phyloP scores from a whole-genome alignment of 192 early-diverging fungal genomes.

The Coemansia biformis region DNA sequence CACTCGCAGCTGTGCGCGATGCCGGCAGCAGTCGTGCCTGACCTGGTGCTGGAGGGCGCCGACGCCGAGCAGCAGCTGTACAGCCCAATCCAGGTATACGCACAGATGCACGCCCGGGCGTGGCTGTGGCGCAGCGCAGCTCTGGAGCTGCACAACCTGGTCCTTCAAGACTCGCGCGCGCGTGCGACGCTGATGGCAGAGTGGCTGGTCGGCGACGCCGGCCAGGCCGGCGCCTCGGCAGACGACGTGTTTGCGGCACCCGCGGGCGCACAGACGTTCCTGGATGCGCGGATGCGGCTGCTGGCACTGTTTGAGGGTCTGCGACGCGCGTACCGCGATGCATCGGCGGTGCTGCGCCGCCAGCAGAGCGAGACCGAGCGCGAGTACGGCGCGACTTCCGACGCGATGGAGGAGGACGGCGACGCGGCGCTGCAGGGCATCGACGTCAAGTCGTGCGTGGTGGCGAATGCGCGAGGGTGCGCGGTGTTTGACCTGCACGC shows the following conservation, averaged over 20 bases:
- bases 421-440: slow-evolving; percentile 68
- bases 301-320: slow-evolving; percentile 36
- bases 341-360: slow-evolving; percentile 12
- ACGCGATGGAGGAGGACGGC: slow-evolving; percentile 45
- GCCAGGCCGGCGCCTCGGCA: slow-evolving; percentile 4
- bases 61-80: slow-evolving; percentile 4
- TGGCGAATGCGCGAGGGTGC: slow-evolving; percentile 56
- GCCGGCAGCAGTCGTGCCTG: slow-evolving; percentile 21
- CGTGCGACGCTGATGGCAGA: slow-evolving; percentile 41
- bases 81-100: slow-evolving; percentile 24
- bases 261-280: slow-evolving; percentile 12
- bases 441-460: slow-evolving; percentile 49
- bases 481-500: slow-evolving; percentile 66
- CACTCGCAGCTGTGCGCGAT: slow-evolving; percentile 54
- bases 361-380: slow-evolving; percentile 22
- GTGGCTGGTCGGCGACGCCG: slow-evolving; percentile 44
- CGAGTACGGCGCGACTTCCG: slow-evolving; percentile 8
- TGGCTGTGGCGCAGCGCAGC: slow-evolving; percentile 87
- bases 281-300: slow-evolving; percentile 47
- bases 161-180: slow-evolving; percentile 43
- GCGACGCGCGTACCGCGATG: slow-evolving; percentile 42
- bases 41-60: slow-evolving; percentile 7
- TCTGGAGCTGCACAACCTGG: slow-evolving; percentile 76
- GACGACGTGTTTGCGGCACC: slow-evolving; percentile 24
- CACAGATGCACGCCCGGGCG: slow-evolving; percentile 75